Percentiles rank a stretch among this genome's conserved stretches.
Evolutionary conservation across 1,139 yeast species (phyloP).

Genomic region (Kodamaea sp.): DNA sequence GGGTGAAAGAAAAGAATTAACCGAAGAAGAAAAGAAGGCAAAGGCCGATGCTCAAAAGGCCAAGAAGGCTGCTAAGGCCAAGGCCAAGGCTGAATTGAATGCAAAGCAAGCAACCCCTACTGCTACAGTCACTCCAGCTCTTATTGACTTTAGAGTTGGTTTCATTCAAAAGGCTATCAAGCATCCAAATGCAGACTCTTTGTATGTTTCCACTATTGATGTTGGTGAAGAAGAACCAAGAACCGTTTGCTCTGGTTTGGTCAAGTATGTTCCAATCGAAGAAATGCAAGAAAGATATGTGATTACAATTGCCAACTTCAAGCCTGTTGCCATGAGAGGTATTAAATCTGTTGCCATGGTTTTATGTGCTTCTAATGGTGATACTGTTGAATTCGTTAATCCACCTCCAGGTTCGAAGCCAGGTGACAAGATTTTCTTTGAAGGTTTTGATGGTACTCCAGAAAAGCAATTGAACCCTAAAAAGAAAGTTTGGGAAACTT

Average conservation of each 20-base stretch:
- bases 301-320: slow-evolving; percentile 56
- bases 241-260: slow-evolving; percentile 95
- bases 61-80: slow-evolving; percentile 64
- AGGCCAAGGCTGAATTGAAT: slow-evolving; percentile 51
- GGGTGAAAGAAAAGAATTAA: slow-evolving; percentile 22
- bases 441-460: slow-evolving; percentile 83
- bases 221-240: slow-evolving; percentile 98
- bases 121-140: slow-evolving; percentile 69
- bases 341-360: slow-evolving; percentile 93
- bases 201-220: slow-evolving; percentile 93
- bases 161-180: slow-evolving; percentile 93
- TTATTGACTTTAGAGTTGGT: slow-evolving; percentile 93
- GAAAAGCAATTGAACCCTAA: slow-evolving; percentile 94
- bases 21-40: slow-evolving; percentile 62
- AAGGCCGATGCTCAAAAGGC: slow-evolving; percentile 62
- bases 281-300: slow-evolving; percentile 48
- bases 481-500: slow-evolving; percentile 96
- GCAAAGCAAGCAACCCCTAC: slow-evolving; percentile 53
- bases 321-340: slow-evolving; percentile 67
- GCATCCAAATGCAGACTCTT: slow-evolving; percentile 97
- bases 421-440: slow-evolving; percentile 95
- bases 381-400: slow-evolving; percentile 80
- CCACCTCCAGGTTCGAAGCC: slow-evolving; percentile 95
- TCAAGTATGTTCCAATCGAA: slow-evolving; percentile 47
- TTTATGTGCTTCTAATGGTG: slow-evolving; percentile 77